These are phyloP conservation scores for Sporobolomyces roseus DNA, from an alignment of 768 basidiomycete genomes.

Conservation along the genomic window DNA sequence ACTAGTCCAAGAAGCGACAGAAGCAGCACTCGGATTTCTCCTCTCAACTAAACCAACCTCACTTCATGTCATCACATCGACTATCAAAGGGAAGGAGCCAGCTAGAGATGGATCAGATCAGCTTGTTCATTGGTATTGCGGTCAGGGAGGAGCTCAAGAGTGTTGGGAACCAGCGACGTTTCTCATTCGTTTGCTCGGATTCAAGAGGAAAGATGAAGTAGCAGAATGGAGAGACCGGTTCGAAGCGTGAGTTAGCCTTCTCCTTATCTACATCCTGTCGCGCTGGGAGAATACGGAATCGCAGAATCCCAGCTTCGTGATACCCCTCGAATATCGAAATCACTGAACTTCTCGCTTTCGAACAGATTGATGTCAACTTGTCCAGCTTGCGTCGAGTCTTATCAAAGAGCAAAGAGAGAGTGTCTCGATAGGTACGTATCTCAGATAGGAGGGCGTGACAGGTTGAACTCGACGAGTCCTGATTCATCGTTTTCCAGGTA, in stretches of 20 bases:
- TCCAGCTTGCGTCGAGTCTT: conserved; percentile 63
- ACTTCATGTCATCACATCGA: neutral
- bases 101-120: neutral
- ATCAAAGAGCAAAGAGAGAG: conserved; percentile 62
- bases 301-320: neutral
- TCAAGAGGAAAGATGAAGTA: conserved; percentile 57
- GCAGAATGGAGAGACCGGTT: conserved; percentile 60
- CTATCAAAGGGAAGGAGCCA: conserved; percentile 7
- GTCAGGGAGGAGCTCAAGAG: conserved; percentile 57
- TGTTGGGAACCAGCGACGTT: conserved; percentile 68
- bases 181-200: conserved; percentile 76
- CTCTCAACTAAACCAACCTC: conserved; percentile 23
- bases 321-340: conserved; percentile 47
- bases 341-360: no score
- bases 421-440: conserved; percentile 64
- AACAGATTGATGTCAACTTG: conserved; percentile 60
- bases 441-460: conserved; percentile 50
- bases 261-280: neutral
- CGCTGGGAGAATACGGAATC: no score
- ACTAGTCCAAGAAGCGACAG: conserved; percentile 30
- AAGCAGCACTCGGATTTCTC: conserved; percentile 24
- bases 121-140: conserved; percentile 73
- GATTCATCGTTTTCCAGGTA: neutral
- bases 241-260: conserved; percentile 19
- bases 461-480: neutral